These are phyloP conservation scores for Agaricus sinodeliciosus DNA, from an alignment of 768 basidiomycete genomes.

Conservation along the genomic window DNA sequence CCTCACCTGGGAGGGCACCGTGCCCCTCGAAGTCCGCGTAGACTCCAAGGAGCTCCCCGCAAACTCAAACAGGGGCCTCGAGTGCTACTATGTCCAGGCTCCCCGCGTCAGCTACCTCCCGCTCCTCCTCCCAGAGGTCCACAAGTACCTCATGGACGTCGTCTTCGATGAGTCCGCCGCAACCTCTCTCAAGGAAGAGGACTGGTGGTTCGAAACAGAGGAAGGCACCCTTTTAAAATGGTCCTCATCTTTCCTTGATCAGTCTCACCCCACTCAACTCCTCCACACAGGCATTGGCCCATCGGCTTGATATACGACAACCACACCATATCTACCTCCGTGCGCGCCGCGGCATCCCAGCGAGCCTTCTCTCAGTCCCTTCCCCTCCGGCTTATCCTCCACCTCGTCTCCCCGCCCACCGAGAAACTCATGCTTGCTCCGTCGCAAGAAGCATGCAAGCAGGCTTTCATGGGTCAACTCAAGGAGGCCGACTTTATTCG, in stretches of 20 bases:
- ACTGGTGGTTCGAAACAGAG: conserved; percentile 97
- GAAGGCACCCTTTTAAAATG: conserved; percentile 81
- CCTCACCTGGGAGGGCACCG: conserved; percentile 86
- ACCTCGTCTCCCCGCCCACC: conserved; percentile 80
- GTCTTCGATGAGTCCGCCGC: conserved; percentile 85
- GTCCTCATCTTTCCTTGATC: conserved; percentile 36
- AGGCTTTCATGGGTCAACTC: conserved; percentile 90
- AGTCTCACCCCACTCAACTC: conserved; percentile 2
- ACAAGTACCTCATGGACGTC: conserved; percentile 84
- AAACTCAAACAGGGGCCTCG: conserved; percentile 82
- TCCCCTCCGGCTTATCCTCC: conserved; percentile 77
- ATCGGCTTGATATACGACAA: conserved; percentile 92
- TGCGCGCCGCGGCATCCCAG: conserved; percentile 39
- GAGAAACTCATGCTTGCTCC: conserved; percentile 83
- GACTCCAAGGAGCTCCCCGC: conserved; percentile 87
- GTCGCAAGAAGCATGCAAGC: conserved; percentile 81
- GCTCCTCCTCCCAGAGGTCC: conserved; percentile 82
- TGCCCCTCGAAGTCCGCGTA: conserved; percentile 84
- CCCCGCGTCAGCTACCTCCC: conserved; percentile 93
- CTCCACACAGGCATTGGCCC: conserved; percentile 87
- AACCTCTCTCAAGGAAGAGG: conserved; percentile 72
- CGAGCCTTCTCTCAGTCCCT: conserved; percentile 29
- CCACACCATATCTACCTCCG: conserved; percentile 57
- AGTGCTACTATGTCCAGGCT: conserved; percentile 87
- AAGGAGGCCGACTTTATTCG: conserved; percentile 97